Base-by-base conservation (phyloP, 2,329 filamentous ascomycete species). In the Fusarium piperis region DNA sequence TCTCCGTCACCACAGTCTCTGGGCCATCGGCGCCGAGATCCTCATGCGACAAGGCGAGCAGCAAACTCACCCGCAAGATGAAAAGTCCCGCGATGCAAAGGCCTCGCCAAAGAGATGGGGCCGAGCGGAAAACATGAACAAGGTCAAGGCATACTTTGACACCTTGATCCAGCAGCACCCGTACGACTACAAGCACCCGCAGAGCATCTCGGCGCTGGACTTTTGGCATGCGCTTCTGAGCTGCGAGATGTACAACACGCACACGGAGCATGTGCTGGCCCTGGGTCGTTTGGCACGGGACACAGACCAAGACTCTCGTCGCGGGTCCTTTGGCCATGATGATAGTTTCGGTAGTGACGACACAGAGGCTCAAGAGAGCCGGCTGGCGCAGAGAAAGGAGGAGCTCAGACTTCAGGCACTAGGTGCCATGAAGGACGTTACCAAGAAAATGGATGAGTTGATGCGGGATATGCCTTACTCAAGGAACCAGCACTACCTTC, bases 1-100 rank as follows among this genome's bases (percentile, higher is more conserved):
- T 78, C 80, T 95, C 53, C 88, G 94, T 39, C 85, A 84, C 20
- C 87, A 91, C 75, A 88, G 89, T 36, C 87, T 92, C 71, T 98
- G 95, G 95, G 91, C 91, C 15, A 87, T 97, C 48, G 94, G 94
- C 1, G 94, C 93, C 3, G 95, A 97, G 81, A 89, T 98, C 20
- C 82, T 97, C 62, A 90, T 97, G 82, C 88, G 92, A 16, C 82
- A 86, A 30, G 86, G 85, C 8, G 83, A 86, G 66, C 77, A 82
- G 76, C 72, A 74, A 8, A 33, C 18, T 15, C 39, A 23, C 13
- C 59, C 23, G 18, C 64, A 62, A 28, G 64, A 72, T 58, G 46
- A 52, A 32, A 44, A 44, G 3, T 18, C 44, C 6, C n/a, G 57
- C 16, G 55, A 60, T 16, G 33, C 13, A 62, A 12, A 28, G 57